Conservation (phyloP, 1,284 basidiomycete genomes). For the Hypsizygus ulmarius region DNA sequence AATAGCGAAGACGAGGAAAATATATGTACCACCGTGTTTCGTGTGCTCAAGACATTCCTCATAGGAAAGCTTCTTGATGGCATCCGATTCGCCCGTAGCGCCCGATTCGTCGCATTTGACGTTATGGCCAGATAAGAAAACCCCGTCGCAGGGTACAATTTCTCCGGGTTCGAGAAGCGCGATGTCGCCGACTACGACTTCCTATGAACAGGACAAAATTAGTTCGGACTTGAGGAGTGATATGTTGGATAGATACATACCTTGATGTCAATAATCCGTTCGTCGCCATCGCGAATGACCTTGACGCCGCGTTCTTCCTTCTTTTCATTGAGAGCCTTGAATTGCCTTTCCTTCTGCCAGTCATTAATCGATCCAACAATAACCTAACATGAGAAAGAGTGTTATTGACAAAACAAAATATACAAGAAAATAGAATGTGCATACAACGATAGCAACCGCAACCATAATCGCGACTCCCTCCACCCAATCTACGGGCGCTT, state of each 20-base stretch:
- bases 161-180: slow-evolving; percentile 94
- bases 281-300: slow-evolving; percentile 82
- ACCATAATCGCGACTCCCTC: slow-evolving; percentile 97
- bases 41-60: slow-evolving; percentile 64
- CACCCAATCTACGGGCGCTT: slow-evolving; percentile 90
- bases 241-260: slow-evolving; percentile 32
- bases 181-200: slow-evolving; percentile 93
- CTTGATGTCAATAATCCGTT: slow-evolving; percentile 80
- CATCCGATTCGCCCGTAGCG: slow-evolving; percentile 94
- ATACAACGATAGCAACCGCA: slow-evolving; percentile 80
- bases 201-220: slow-evolving; percentile 39
- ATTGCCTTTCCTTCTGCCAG: slow-evolving; percentile 98
- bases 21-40: slow-evolving; percentile 26
- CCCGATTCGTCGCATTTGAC: slow-evolving; percentile 96
- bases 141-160: slow-evolving; percentile 92
- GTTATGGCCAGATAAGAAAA: slow-evolving; percentile 91
- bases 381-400: slow-evolving; percentile 48
- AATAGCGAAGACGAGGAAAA: neutral
- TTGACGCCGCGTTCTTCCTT: slow-evolving; percentile 95
- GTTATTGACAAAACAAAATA: slow-evolving; percentile 8
- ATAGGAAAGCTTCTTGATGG: slow-evolving; percentile 87
- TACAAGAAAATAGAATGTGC: slow-evolving; percentile 25
- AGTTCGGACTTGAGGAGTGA: neutral
- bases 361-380: slow-evolving; percentile 88
- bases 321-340: slow-evolving; percentile 89